phyloP scores from a whole-genome alignment of 2,329 filamentous ascomycete species.

The Endothia cerciana region DNA sequence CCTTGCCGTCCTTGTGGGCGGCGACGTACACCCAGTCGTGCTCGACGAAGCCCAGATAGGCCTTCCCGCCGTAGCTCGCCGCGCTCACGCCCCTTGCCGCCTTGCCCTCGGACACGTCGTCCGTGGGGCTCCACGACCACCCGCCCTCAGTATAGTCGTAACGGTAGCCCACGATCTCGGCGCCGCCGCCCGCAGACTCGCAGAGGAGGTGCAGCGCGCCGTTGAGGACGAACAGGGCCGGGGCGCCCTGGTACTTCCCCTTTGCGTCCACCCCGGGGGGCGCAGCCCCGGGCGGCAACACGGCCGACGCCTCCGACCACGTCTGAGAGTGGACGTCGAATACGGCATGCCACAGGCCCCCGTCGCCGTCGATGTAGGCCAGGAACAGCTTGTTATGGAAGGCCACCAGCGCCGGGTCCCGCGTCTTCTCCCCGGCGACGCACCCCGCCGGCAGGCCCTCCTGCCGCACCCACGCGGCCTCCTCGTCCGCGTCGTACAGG shows the following conservation, averaged over 20 bases:
- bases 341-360: slow-evolving; percentile 36
- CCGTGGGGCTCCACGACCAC: slow-evolving; percentile 39
- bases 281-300: slow-evolving; percentile 1
- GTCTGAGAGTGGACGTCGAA: slow-evolving; percentile 33
- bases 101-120: slow-evolving; percentile 40
- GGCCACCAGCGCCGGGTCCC: slow-evolving; percentile 36
- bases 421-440: slow-evolving; percentile 33
- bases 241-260: slow-evolving; percentile 34
- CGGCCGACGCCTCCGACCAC: slow-evolving; percentile 24
- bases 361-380: slow-evolving; percentile 36
- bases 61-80: slow-evolving; percentile 24
- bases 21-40: slow-evolving; percentile 23
- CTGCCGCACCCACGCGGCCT: slow-evolving; percentile 33
- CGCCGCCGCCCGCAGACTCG: slow-evolving; percentile 32
- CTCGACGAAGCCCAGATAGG: slow-evolving; percentile 27
- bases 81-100: slow-evolving; percentile 24
- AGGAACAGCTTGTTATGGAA: slow-evolving; percentile 43
- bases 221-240: slow-evolving; percentile 40
- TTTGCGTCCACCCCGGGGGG: slow-evolving; percentile 25
- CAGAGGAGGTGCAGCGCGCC: slow-evolving; percentile 40
- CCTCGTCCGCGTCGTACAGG: slow-evolving; percentile 38
- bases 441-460: slow-evolving; percentile 32
- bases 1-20: slow-evolving; percentile 18
- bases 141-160: slow-evolving; percentile 37
- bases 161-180: slow-evolving; percentile 38